Base-by-base conservation (phyloP, 2,329 filamentous ascomycete genomes). In the Cladorrhinum sp. region DNA sequence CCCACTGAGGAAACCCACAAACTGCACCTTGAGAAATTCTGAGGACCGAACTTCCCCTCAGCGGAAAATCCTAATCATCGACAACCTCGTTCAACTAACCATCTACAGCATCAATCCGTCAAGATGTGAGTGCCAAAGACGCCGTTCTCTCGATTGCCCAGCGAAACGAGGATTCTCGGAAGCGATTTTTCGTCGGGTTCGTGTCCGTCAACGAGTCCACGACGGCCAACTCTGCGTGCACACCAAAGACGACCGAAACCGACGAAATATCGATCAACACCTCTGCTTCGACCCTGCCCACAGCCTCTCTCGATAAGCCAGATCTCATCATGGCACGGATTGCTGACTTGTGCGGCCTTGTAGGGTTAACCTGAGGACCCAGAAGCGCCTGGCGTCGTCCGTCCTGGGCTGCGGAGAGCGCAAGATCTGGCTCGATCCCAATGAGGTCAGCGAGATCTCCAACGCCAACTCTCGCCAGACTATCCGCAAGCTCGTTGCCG, bases 391-490 rank as follows among this genome's bases (percentile, higher is more conserved):
- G 77, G 95, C 95, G 81, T 92, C 95, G 78, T 91, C 94, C 82
- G 95, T 99, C 81, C 91, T 96, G 81, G 92, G 92, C 87, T 96
- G 92, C 86, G 95, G 95, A 80, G 89, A 99, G 91, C 91, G 94
- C 89, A 99, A 99, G 91, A 96, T 99, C 85, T 99, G 95, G 95
- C 93, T 99, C 80, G 95, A 99, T 84, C 95, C 95, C 82, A 98
- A 96, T 81, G 95, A 99, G 86, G 88, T 93, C 84, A 95, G 83
- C 86, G 95, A 99, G 85, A 99, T 99, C 85, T 92, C 91, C 86
- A 98, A 97, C 83, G 95, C 95, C 89, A 99, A 99, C 91, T 98
- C 94, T 76, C 94, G 95, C 77, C 94, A 98, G 86, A 97, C 94
- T 74, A 90, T 99, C 88, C 94, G 96, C 86, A 99, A 99, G 87